Base-by-base conservation (phyloP, 1,139 yeast species). In the Candida anutae region DNA sequence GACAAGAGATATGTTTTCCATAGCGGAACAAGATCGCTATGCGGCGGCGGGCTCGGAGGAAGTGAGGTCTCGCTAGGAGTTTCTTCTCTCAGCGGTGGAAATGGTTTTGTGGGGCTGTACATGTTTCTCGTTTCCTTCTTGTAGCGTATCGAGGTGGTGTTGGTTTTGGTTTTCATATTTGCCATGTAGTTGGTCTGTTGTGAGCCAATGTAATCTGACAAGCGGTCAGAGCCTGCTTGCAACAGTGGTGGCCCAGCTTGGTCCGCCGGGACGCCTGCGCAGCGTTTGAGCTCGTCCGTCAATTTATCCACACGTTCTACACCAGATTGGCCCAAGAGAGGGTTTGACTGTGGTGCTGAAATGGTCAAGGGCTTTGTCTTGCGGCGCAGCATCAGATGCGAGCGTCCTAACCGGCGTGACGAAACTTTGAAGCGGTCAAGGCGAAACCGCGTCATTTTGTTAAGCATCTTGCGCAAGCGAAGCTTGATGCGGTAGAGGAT, bases 1-100 rank as follows among this genome's bases (percentile, higher is more conserved):
- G 46, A 47, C 17, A 46, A 33, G 31, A 65, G 55, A 38, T 65
- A 65, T 14, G 40, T 44, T 26, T 48, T 50, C 72, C 72, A 65
- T n/a, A 56, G 40, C 13, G 47, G 51, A 5, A 46, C 39, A 16
- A 56, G 28, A 21, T 48, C 47, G 13, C 34, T 23, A 12, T 17
- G 27, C 11, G 24, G 48, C 19, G 49, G 51, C 13, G 53, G 53
- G 2, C 57, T 51, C 5, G 56, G 57, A n/a, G n/a, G n/a, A n/a
- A n/a, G n/a, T 4, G 61, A 51, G 5, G 50, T 40, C 27, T 45
- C 51, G 30, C 53, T 48, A 20, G 44, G 43, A 6, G 45, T 43
- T 2, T 42, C 26, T 20, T 43, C 48, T 16, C 11, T 17, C 10
- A 8, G 19, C 6, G 15, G 9, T 5, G 13, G 15, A 6, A 12